Conservation (phyloP, 2,329 filamentous ascomycete genomes). For the Cylindrodendrum hubeiense region DNA sequence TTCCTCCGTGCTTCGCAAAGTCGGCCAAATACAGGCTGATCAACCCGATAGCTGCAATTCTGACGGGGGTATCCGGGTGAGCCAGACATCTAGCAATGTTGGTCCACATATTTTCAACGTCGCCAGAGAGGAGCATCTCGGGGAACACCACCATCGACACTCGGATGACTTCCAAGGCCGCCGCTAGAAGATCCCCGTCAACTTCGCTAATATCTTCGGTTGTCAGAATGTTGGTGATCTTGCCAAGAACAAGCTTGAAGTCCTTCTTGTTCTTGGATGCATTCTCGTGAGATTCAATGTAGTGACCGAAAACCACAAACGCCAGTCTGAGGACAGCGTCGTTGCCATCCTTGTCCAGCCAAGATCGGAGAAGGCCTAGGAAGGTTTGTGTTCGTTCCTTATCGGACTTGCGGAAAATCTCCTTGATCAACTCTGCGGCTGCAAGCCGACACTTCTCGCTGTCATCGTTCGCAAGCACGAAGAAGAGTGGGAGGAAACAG, state of each 20-base stretch:
- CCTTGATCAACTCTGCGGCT: constrained; percentile 82
- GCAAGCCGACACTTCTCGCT: constrained; percentile 87
- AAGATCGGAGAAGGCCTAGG: constrained; percentile 76
- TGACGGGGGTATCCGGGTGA: constrained; percentile 80
- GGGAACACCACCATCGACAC: constrained; percentile 78
- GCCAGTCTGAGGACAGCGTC: constrained; percentile 77
- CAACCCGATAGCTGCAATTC: constrained; percentile 80
- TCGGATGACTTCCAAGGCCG: constrained; percentile 76
- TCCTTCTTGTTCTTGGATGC: constrained; percentile 75
- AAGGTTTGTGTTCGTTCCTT: constrained; percentile 79
- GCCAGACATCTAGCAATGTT: constrained; percentile 76
- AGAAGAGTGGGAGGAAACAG: constrained; percentile 88
- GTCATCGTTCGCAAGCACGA: constrained; percentile 90
- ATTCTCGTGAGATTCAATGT: constrained; percentile 78
- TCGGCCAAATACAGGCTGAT: constrained; percentile 84
- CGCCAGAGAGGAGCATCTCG: constrained; percentile 69
- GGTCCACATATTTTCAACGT: constrained; percentile 77
- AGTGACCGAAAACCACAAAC: constrained; percentile 85
- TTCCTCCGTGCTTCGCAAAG: constrained; percentile 72
- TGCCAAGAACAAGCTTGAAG: constrained; percentile 70
- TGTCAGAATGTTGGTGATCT: constrained; percentile 65
- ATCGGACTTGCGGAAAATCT: constrained; percentile 83
- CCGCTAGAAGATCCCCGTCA: constrained; percentile 81
- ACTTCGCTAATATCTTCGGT: constrained; percentile 64
- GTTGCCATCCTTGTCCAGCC: constrained; percentile 83